Conservation (phyloP, 192 early-diverging fungal species). For the Entomortierella chlamydospora region DNA sequence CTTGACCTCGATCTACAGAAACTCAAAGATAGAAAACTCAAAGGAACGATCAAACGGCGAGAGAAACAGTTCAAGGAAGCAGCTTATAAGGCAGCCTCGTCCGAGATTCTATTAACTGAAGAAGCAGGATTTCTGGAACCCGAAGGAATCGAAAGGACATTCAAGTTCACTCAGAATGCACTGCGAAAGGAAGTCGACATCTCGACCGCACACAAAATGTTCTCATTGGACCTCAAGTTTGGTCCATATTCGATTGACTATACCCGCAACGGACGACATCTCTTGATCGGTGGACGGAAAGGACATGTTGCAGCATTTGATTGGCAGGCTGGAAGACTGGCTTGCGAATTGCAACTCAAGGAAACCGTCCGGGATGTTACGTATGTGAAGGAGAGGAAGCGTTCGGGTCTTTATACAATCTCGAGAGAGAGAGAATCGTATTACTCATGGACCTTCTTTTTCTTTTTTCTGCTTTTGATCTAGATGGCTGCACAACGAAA, state of each 20-base stretch:
- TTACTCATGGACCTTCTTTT: neutral
- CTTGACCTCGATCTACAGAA: slow-evolving; percentile 60
- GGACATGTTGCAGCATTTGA: slow-evolving; percentile 94
- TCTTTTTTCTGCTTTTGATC: neutral
- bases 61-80: slow-evolving; percentile 75
- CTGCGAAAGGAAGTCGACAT: slow-evolving; percentile 77
- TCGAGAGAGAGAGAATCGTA: neutral
- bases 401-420: neutral
- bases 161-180: slow-evolving; percentile 81
- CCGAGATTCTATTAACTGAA: slow-evolving; percentile 83
- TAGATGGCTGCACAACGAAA: slow-evolving; percentile 96
- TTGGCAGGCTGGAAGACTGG: slow-evolving; percentile 85
- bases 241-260: slow-evolving; percentile 93
- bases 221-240: slow-evolving; percentile 63
- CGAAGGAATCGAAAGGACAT: slow-evolving; percentile 92
- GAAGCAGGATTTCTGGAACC: slow-evolving; percentile 87
- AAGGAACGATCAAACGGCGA: slow-evolving; percentile 67
- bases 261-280: slow-evolving; percentile 83
- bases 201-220: slow-evolving; percentile 75
- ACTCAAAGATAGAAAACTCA: slow-evolving; percentile 79
- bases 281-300: slow-evolving; percentile 81
- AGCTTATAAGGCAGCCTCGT: slow-evolving; percentile 75
- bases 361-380: slow-evolving; percentile 92
- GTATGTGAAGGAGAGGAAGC: slow-evolving; percentile 48
- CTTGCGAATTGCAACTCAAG: slow-evolving; percentile 85